phyloP scores from a whole-genome alignment of 768 basidiomycete genomes.

The Grammothele lineata region DNA sequence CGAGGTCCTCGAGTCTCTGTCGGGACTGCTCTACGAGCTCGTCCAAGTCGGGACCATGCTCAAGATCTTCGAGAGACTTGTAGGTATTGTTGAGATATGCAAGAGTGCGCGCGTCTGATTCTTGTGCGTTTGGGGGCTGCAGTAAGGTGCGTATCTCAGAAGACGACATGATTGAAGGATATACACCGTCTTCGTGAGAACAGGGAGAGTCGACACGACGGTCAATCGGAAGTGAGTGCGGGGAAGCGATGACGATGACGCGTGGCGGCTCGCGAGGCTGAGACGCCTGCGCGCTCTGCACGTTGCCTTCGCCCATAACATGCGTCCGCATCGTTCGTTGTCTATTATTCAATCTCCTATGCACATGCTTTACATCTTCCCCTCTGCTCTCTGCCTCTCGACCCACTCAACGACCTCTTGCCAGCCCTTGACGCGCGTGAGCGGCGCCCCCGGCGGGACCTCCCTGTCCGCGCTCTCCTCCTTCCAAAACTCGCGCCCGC shows the following conservation, averaged over 20 bases:
- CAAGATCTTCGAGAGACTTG: conserved; percentile 32
- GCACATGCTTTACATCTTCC: conserved; percentile 4
- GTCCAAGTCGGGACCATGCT: conserved; percentile 40
- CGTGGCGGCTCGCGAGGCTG: no score
- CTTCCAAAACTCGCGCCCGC: conserved; percentile 53
- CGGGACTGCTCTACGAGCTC: conserved; percentile 44
- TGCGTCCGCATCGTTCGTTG: no score
- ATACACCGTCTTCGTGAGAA: no score
- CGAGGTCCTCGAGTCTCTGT: conserved; percentile 22
- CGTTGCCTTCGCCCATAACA: no score
- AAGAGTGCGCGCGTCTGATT: conserved; percentile 32
- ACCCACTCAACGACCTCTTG: conserved; percentile 50
- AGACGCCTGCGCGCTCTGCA: no score
- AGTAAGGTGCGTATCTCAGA: conserved; percentile 45
- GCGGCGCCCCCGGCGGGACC: conserved; percentile 44
- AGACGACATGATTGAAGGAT: conserved; percentile 22
- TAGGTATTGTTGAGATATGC: conserved; percentile 43
- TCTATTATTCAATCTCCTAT: no score
- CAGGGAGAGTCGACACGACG: not conserved
- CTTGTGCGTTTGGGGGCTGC: conserved; percentile 39
- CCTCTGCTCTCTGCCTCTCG: conserved; percentile 19
- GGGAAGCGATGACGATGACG: no score
- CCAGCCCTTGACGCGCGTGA: conserved; percentile 63
- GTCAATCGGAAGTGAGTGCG: not conserved
- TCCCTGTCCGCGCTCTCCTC: conserved; percentile 41